These are phyloP conservation scores for Neoconidiobolus thromboides DNA, from an alignment of 371 early-diverging fungal genomes.

Conservation along the genomic window DNA sequence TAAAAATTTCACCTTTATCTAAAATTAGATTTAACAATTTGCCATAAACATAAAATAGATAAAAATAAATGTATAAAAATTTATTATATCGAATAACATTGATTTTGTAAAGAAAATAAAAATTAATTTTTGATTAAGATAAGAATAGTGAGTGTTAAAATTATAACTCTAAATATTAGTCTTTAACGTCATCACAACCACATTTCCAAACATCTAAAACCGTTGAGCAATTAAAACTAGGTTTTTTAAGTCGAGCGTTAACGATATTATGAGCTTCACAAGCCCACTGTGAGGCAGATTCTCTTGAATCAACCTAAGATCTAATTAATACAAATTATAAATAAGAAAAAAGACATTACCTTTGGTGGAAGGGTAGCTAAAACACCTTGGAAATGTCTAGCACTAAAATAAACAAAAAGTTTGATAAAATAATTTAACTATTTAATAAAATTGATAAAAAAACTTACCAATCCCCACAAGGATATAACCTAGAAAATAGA, in stretches of 20 bases:
- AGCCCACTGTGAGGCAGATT: slow-evolving; percentile 73
- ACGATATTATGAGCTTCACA: slow-evolving; percentile 95
- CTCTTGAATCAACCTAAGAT: slow-evolving; percentile 29
- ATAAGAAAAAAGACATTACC: slow-evolving; percentile 12
- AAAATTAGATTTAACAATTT: too few species aligned
- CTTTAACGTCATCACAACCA: slow-evolving; percentile 45
- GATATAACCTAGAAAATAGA: slow-evolving; percentile 79
- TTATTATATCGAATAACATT: too few species aligned
- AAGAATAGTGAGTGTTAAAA: too few species aligned
- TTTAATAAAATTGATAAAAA: background rate
- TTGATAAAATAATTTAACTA: background rate
- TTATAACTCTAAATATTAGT: background rate
- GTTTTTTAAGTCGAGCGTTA: slow-evolving; percentile 75
- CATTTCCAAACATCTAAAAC: slow-evolving; percentile 79
- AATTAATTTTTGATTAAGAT: too few species aligned
- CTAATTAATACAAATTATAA: background rate
- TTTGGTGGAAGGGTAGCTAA: slow-evolving; percentile 74
- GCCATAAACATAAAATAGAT: too few species aligned
- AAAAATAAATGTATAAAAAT: too few species aligned
- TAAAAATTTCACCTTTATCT: too few species aligned
- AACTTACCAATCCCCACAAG: slow-evolving; percentile 91
- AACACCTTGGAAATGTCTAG: slow-evolving; percentile 65
- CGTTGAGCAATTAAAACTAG: slow-evolving; percentile 68
- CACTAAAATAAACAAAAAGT: slow-evolving; percentile 24
- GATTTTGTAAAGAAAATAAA: too few species aligned